Percentiles rank a stretch among this genome's conserved stretches.
Conservation (phyloP, 108 stramenopile genomes). For the Fragilariopsis cylindrus region DNA sequence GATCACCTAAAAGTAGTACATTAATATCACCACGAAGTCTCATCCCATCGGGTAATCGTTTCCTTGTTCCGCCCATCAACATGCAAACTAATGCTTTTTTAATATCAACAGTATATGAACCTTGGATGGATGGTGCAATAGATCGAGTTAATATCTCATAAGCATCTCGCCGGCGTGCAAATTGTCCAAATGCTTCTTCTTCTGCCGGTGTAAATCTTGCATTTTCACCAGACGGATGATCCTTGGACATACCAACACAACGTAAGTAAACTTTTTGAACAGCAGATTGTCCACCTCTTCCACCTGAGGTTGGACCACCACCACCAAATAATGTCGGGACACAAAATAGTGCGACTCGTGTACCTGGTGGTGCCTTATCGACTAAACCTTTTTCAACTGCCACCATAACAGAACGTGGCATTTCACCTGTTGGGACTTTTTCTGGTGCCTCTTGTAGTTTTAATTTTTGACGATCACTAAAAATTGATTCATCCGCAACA, state of each 20-base stretch:
- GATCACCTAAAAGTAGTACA: constrained; percentile 96
- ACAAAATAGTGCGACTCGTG: constrained; percentile 89
- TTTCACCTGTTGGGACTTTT: constrained; percentile 91
- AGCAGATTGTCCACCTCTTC: constrained; percentile 5
- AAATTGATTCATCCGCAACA: constrained; percentile 88
- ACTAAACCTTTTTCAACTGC: constrained; percentile 92
- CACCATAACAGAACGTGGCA: constrained; percentile 93
- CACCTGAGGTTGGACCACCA: constrained; percentile 33
- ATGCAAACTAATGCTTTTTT: constrained; percentile 95
- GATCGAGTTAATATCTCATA: constrained; percentile 85
- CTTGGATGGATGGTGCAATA: constrained; percentile 94
- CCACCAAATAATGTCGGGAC: constrained; percentile 82
- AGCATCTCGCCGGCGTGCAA: constrained; percentile 82
- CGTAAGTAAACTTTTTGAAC: constrained; percentile 80
- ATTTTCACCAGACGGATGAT: constrained; percentile 81
- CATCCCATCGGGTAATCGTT: constrained; percentile 95
- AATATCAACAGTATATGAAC: constrained; percentile 97
- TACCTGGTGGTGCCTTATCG: constrained; percentile 94
- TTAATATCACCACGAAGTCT: constrained; percentile 97
- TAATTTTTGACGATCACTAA: constrained; percentile 95
- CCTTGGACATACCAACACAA: constrained; percentile 89
- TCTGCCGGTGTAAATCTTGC: constrained; percentile 90
- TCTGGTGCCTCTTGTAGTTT: constrained; percentile 97
- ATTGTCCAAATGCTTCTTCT: constrained; percentile 90
- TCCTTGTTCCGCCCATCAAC: constrained; percentile 89